phyloP scores from a whole-genome alignment of 2,329 filamentous ascomycete genomes.

The Colletotrichum musicola region DNA sequence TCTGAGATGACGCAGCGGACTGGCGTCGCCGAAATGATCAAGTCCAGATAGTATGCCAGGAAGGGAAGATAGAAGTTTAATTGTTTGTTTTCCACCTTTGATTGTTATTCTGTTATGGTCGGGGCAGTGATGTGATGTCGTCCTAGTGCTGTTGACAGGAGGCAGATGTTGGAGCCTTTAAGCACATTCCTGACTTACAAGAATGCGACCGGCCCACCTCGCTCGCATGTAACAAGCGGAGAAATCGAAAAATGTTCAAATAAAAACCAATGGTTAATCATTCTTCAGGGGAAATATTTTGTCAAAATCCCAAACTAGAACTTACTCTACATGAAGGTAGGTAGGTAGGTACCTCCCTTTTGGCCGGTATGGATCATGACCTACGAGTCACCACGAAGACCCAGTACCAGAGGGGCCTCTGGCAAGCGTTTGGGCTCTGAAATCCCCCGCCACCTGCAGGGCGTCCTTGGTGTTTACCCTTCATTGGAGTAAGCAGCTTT shows the following conservation, averaged over 20 bases:
- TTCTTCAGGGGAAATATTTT: too few species aligned
- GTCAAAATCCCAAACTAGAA: too few species aligned
- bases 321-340: too few species aligned
- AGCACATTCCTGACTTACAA: background rate
- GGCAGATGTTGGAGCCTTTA: background rate
- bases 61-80: constrained; percentile 14
- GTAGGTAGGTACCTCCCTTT: too few species aligned
- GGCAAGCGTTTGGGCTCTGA: background rate
- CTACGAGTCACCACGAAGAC: background rate
- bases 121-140: constrained; percentile 4
- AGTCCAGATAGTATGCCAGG: constrained; percentile 17
- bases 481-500: constrained; percentile 31
- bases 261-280: too few species aligned
- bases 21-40: background rate
- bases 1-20: background rate
- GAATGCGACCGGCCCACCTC: background rate
- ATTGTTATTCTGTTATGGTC: too few species aligned
- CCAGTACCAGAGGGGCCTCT: background rate
- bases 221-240: too few species aligned
- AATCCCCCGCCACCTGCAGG: constrained; percentile 9
- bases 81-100: constrained; percentile 8
- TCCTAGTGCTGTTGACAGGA: background rate
- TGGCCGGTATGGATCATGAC: too few species aligned
- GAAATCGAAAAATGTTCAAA: too few species aligned
- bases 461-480: constrained; percentile 13